Evolutionary conservation across 306 rosid genomes (phyloP), one percentile per base, ranked within the genome.

Genomic region (Hylodesmum podocarpum): DNA sequence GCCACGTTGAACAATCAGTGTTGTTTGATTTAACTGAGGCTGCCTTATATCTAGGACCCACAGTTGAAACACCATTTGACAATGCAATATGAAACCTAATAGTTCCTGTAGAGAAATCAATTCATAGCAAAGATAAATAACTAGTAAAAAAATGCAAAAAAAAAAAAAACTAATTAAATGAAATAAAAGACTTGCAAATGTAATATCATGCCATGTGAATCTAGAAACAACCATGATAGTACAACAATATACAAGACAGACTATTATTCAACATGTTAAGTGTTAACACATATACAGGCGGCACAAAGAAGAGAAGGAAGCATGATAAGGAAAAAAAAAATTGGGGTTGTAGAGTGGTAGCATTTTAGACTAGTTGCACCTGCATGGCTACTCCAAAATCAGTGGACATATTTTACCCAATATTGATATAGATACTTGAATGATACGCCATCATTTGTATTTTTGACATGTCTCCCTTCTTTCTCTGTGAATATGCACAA

Each of bases 41-140:
- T 62, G 89, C 83, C 88, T 85, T 90, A 87, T 86, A 84, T 66
- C 14, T 77, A 27, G 78, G 69, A 40, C 96, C 96, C 54, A 92
- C 81, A 71, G 88, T 72, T 49, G 83, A 78, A 58, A 90, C 81
- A 40, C 97, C 97, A 68, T 77, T 80, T 75, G 97, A 89, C 51
- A 88, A 64, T 40, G 88, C 91, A 74, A 87, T 81, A 68, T 84
- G 88, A 68, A 92, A 88, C 58, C 68, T 83, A 59, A 89, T 85
- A 69, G 87, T 77, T 34, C 93, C 96, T 57, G 80, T 24, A 79
- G 84, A 65, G n/a, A 53, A 81, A 70, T 61, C 24, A 77, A 67
- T 67, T 54, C 44, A 63, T 37, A 31, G 37, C 53, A 70, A 29
- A 63, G 16, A 54, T 70, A 28, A 81, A 57, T 55, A 61, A 69